phyloP scores from a whole-genome alignment of 2,329 filamentous ascomycete genomes.

The Parafenestella ontariensis region DNA sequence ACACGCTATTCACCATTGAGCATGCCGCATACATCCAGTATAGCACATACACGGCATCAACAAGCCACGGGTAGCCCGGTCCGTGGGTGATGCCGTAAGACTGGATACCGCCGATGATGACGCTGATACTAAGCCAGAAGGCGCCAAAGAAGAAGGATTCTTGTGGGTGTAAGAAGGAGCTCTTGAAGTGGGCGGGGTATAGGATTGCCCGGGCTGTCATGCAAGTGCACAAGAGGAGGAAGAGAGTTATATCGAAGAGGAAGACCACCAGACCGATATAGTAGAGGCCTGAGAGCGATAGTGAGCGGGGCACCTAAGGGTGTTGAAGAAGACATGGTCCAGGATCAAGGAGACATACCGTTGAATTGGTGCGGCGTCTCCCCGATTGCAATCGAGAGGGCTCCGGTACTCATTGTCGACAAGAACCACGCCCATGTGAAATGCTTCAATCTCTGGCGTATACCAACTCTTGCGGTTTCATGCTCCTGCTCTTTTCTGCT shows the following conservation, averaged over 20 bases:
- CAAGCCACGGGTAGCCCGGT: conserved; percentile 45
- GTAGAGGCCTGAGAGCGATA: conserved; percentile 51
- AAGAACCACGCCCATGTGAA: conserved; percentile 58
- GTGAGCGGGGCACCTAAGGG: background rate
- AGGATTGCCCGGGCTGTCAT: conserved; percentile 50
- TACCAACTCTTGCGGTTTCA: conserved; percentile 5
- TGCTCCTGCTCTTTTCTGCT: background rate
- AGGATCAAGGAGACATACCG: conserved; percentile 13
- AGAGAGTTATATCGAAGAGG: conserved; percentile 57
- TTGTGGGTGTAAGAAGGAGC: conserved; percentile 54
- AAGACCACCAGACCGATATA: conserved; percentile 59
- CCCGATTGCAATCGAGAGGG: conserved; percentile 52
- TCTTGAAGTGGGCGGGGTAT: conserved; percentile 49
- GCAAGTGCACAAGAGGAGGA: conserved; percentile 36
- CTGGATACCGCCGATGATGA: conserved; percentile 49
- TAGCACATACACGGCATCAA: conserved; percentile 40
- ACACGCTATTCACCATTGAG: conserved; percentile 43
- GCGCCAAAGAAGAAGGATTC: conserved; percentile 58
- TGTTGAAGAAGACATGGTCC: background rate
- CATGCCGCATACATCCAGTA: conserved; percentile 53
- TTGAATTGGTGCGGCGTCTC: conserved; percentile 51
- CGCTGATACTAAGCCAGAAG: conserved; percentile 45
- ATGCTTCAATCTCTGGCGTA: conserved; percentile 38
- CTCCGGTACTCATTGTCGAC: conserved; percentile 56
- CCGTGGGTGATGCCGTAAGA: conserved; percentile 38